These are phyloP conservation scores for Benincasa hispida DNA, from an alignment of 306 rosid species.

Conservation along the genomic window DNA sequence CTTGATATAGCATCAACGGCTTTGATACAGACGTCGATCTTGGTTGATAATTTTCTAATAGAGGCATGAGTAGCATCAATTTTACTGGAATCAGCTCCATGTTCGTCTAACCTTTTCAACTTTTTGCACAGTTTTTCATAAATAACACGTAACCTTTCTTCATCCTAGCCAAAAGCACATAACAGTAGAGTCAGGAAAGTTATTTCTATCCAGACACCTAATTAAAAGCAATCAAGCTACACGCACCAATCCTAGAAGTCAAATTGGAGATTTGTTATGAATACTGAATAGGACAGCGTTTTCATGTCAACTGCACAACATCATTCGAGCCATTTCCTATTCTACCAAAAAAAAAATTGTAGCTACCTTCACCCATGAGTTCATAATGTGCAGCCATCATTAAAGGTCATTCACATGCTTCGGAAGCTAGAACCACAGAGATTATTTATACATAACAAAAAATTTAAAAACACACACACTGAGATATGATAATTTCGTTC, in stretches of 20 bases:
- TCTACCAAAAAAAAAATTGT: neutral
- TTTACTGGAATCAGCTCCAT: constrained; percentile 79
- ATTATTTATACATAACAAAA: no score
- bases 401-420: neutral
- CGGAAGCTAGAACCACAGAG: neutral
- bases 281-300: neutral
- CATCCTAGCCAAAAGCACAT: constrained; percentile 42
- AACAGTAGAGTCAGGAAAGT: constrained; percentile 8
- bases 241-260: neutral
- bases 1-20: constrained; percentile 63
- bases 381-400: neutral
- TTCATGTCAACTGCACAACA: neutral
- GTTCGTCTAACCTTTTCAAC: constrained; percentile 61
- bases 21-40: constrained; percentile 69
- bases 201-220: neutral
- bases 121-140: constrained; percentile 78
- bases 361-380: neutral
- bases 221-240: neutral
- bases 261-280: neutral
- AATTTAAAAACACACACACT: no score
- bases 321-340: neutral
- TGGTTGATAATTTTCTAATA: constrained; percentile 59
- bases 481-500: no score
- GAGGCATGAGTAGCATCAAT: constrained; percentile 74
- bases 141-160: constrained; percentile 66